A percentile compares a stretch with the other conserved stretches of the same genome.
Evolutionary conservation across 2,329 filamentous ascomycete genomes (phyloP).

Genomic region (Nemania diffusa): DNA sequence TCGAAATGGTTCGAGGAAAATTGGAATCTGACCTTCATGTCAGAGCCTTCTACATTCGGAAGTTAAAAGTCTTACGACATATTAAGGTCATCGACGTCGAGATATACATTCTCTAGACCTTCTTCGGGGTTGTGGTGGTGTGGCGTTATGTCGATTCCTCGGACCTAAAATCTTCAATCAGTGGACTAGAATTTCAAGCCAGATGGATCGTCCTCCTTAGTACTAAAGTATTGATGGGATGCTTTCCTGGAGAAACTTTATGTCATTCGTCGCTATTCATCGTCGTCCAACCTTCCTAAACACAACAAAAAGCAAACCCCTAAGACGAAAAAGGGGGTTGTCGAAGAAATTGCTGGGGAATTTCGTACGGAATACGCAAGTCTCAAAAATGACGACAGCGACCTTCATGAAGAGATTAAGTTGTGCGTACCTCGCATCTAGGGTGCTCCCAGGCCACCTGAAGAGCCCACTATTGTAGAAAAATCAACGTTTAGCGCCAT

Average conservation of each 20-base stretch:
- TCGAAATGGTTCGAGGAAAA: constrained; percentile 80
- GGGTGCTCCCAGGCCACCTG: constrained; percentile 74
- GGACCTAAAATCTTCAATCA: constrained; percentile 61
- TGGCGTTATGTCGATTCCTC: constrained; percentile 77
- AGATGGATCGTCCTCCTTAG: neutral
- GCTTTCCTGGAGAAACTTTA: neutral
- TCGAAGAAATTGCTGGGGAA: constrained; percentile 1
- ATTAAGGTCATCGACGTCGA: constrained; percentile 80
- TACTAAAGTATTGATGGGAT: neutral
- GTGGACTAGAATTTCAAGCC: constrained; percentile 13
- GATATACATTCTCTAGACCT: constrained; percentile 71
- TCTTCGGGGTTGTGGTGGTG: constrained; percentile 68
- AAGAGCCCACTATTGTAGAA: constrained; percentile 67
- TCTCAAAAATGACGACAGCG: neutral
- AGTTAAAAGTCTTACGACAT: constrained; percentile 57
- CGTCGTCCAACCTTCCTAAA: neutral
- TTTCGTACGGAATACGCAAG: constrained; percentile 2
- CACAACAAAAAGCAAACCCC: neutral
- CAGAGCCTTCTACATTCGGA: constrained; percentile 21
- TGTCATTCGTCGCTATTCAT: neutral
- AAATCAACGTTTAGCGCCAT: constrained; percentile 28
- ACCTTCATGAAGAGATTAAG: constrained; percentile 5
- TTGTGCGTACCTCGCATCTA: constrained; percentile 66
- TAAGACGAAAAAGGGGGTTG: neutral
- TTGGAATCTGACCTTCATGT: constrained; percentile 43